Conservation (phyloP, 352 stramenopile species). For the Globisporangium cederbergense region DNA sequence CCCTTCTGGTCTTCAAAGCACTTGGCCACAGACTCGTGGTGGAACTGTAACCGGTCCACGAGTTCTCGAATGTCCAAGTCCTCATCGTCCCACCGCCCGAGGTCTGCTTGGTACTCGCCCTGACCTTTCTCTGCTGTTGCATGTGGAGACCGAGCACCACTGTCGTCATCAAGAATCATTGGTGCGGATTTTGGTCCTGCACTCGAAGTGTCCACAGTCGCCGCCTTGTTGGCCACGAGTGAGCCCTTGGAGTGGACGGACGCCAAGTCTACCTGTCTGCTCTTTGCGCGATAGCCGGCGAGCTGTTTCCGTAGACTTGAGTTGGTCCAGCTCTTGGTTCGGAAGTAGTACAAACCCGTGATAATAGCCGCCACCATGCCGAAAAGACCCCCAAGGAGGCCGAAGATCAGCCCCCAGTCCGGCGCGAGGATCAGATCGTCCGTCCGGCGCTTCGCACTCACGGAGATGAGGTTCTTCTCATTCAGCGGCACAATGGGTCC, state of each 20-base stretch:
- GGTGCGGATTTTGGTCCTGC: background rate
- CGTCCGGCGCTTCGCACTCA: constrained; percentile 72
- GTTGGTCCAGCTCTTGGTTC: constrained; percentile 75
- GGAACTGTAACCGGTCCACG: constrained; percentile 68
- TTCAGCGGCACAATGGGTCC: constrained; percentile 80
- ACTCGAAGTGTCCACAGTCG: background rate
- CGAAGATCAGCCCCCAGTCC: constrained; percentile 84
- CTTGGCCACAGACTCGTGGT: constrained; percentile 75
- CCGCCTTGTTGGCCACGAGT: constrained; percentile 36
- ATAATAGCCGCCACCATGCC: constrained; percentile 75
- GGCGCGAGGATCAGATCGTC: constrained; percentile 86
- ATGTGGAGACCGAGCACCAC: background rate
- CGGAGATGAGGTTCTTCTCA: constrained; percentile 83
- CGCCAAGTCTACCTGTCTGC: constrained; percentile 48
- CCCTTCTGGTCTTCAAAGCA: constrained; percentile 72
- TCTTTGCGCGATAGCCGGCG: constrained; percentile 46
- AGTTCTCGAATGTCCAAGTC: constrained; percentile 72
- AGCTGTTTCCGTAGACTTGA: constrained; percentile 27
- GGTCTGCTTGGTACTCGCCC: constrained; percentile 42
- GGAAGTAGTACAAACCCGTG: constrained; percentile 78
- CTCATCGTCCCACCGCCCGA: constrained; percentile 71
- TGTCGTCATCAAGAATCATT: constrained; percentile 9
- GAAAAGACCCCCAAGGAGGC: constrained; percentile 72
- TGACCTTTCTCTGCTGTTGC: background rate
- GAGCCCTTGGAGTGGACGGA: constrained; percentile 73